Evolutionary conservation across 2,329 filamentous ascomycete genomes (phyloP), one percentile per base, ranked within the genome.

Genomic region (Monascus ruber): DNA sequence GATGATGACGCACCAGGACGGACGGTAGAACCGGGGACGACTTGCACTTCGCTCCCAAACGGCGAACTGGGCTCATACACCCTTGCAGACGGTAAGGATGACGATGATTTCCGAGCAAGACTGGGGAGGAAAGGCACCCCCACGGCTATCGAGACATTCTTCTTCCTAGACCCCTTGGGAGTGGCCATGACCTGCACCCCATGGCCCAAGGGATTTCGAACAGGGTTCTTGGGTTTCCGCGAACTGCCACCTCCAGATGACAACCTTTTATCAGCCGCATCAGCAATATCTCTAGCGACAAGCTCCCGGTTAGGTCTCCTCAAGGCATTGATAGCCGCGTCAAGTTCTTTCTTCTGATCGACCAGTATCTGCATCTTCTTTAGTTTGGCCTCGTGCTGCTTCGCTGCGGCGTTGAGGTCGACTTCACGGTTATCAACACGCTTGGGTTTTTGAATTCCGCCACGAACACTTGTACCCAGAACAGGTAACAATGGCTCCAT

Each of bases 121-220:
- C 43, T 52, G 33, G 55, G 51, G 9, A 58, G 33, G 27, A 54
- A 47, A 1, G 54, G 53, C 32, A 61, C 38, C 5, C 52, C 54
- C 6, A 44, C 40, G 10, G 45, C 42, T 3, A 10, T 10, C 39
- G 39, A 34, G 47, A 47, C 43, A 34, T 64, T 55, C 40, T 50
- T 60, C 48, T 54, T 59, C 26, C 62, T 56, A 36, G 54, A 53
- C 6, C 56, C 56, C 38, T 57, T 64, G 4, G 69, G 69, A 4
- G 69, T 72, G 11, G 67, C 68, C 51, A 66, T 68, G 39, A 71
- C 68, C 48, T 71, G 69, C 24, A 71, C 63, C 5, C 63, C 59
- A 45, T 67, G 60, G 7, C 58, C 61, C 6, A 58, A 47, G 2
- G 60, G 59, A 44, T 65, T 66, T 3, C 63, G 59, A 3, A 61